Conservation (phyloP, 1,139 yeast genomes). For the Arxiozyma telluris region DNA sequence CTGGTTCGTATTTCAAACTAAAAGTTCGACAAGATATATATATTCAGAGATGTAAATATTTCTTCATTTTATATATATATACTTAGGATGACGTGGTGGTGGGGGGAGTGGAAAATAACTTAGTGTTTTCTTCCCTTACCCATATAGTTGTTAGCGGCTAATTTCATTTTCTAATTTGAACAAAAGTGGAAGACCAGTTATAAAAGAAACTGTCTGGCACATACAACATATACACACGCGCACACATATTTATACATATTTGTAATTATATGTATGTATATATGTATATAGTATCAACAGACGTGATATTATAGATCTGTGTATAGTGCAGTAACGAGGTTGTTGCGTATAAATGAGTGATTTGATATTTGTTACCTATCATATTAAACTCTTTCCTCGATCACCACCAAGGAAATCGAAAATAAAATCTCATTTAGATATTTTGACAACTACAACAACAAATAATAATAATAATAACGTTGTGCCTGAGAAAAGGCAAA, state of each 20-base stretch:
- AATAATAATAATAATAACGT: background rate
- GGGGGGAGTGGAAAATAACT: too few species aligned
- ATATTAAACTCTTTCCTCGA: background rate
- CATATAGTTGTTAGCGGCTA: background rate
- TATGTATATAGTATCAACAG: background rate
- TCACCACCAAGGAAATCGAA: background rate
- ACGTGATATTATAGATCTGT: background rate
- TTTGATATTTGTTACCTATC: background rate
- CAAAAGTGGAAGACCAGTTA: background rate
- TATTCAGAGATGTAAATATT: background rate
- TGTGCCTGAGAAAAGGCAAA: background rate
- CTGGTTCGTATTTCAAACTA: background rate
- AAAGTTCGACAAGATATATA: background rate
- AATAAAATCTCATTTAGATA: background rate
- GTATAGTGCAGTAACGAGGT: too few species aligned
- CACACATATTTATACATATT: background rate
- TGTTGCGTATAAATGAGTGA: background rate
- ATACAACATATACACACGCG: too few species aligned
- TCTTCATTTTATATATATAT: too few species aligned
- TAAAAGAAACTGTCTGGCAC: background rate
- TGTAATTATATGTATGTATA: too few species aligned
- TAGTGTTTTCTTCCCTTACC: too few species aligned
- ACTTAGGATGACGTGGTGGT: too few species aligned
- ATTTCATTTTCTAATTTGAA: background rate
- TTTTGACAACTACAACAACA: background rate